phyloP scores from a whole-genome alignment of 805 yeast species.

The Candida koratica region DNA sequence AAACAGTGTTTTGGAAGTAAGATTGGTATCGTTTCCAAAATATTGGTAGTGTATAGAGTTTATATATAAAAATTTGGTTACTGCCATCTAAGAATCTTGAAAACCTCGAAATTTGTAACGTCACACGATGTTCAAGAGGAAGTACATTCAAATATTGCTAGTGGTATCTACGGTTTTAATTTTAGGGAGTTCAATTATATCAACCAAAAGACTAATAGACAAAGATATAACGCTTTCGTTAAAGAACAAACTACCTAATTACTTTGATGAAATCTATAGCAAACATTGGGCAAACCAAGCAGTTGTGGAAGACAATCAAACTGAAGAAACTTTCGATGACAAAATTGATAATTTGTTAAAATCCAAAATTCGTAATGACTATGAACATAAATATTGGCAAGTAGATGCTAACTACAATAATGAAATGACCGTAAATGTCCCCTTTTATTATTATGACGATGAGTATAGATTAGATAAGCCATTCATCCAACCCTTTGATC shows the following conservation, averaged over 20 bases:
- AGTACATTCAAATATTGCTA: conserved; percentile 4
- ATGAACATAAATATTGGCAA: conserved; percentile 25
- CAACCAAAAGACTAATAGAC: conserved; percentile 6
- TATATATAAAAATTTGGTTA: too few species aligned
- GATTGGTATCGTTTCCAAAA: too few species aligned
- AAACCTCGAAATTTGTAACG: neutral
- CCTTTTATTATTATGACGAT: conserved; percentile 10
- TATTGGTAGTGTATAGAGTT: neutral
- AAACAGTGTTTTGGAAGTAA: too few species aligned
- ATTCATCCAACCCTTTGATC: conserved; percentile 27
- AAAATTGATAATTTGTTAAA: conserved; percentile 16
- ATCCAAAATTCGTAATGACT: conserved; percentile 18
- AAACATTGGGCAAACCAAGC: conserved; percentile 2
- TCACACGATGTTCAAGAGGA: conserved; percentile 5
- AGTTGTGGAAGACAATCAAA: neutral
- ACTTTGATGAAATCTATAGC: conserved; percentile 12
- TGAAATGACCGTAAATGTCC: conserved; percentile 14
- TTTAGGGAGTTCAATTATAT: conserved; percentile 2
- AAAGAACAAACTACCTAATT: conserved; percentile 6
- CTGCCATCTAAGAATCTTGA: neutral
- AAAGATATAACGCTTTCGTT: conserved; percentile 1
- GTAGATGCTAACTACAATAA: conserved; percentile 14
- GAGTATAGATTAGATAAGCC: conserved; percentile 17
- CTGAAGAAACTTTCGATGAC: conserved; percentile 8
- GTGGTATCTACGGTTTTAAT: conserved; percentile 4